phyloP scores from a whole-genome alignment of 768 basidiomycete genomes.

The Tulasnella sp. region DNA sequence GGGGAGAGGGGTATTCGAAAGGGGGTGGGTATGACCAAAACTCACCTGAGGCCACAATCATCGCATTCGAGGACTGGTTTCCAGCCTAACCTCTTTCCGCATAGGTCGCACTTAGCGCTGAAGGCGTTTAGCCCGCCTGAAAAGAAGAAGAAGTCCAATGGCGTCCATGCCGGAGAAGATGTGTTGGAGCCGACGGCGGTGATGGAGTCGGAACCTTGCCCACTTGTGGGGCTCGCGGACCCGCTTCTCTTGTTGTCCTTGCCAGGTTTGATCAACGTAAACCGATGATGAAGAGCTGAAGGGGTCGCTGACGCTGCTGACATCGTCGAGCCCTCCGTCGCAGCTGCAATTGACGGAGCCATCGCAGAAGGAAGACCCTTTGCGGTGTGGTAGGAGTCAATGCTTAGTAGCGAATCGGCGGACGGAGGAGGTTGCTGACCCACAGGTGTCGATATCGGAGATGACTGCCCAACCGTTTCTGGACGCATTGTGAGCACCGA shows the following conservation, averaged over 20 bases:
- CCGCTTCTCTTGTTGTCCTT: constrained; percentile 10
- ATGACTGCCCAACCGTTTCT: constrained; percentile 46
- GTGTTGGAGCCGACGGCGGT: constrained; percentile 31
- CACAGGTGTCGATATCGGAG: constrained; percentile 37
- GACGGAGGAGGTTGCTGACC: constrained; percentile 49
- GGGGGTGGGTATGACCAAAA: constrained; percentile 9
- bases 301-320: constrained; percentile 39
- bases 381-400: constrained; percentile 65
- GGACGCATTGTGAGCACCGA: constrained; percentile 36
- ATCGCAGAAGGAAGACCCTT: constrained; percentile 37
- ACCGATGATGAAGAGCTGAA: constrained; percentile 68
- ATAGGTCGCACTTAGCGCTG: constrained; percentile 72
- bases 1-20: constrained; percentile 4
- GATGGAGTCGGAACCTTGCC: constrained; percentile 3
- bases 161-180: constrained; percentile 56
- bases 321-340: constrained; percentile 71
- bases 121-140: constrained; percentile 59
- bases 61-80: constrained; percentile 84
- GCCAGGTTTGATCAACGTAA: constrained; percentile 80
- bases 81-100: constrained; percentile 76
- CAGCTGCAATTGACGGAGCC: constrained; percentile 45
- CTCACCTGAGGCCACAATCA: constrained; percentile 73
- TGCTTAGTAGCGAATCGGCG: constrained; percentile 35
- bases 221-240: constrained; percentile 7
- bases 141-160: constrained; percentile 68